Evolutionary conservation across 176 grass and related monocot species (phyloP), one percentile per base, ranked within the genome.

Genomic region (Panicum miliaceum): DNA sequence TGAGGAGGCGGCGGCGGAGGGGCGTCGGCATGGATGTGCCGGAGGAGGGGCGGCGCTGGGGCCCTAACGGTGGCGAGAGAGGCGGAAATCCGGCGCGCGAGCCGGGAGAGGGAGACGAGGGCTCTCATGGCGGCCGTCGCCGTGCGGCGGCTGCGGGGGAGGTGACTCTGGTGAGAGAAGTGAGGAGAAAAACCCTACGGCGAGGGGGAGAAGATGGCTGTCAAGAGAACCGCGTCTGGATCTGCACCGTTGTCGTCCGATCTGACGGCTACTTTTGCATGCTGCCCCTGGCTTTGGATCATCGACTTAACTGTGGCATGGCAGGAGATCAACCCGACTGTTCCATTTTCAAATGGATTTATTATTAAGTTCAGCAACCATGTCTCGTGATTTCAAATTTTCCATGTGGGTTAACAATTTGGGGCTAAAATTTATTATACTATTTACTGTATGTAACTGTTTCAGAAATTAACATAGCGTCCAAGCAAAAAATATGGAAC

Each of bases 71-170:
- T 27, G 63, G 86, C n/a, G 48, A 91, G 56, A 60, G 89, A 38
- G 5, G 58, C 16, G 12, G 80, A 65, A 82, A 94, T 75, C 47
- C 60, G 89, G 36, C 92, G 86, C 50, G 86, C 60, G 60, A 90
- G 68, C 50, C 62, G 87, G 62, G 71, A 94, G 34, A 90, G 84
- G 62, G 90, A 84, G 76, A 90, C 69, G 83, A 92, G 80, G 71
- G 85, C 93, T 90, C 93, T 92, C 93, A 92, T 94, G 86, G 86
- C 67, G 80, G 81, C 40, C 71, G 79, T 26, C 56, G 59, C 46
- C 32, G 57, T 62, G 81, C 42, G 47, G 64, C 66, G 60, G 68
- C 56, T 63, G 79, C 64, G 53, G 78, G 48, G 80, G 48, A 6
- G 64, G 75, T 52, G 73, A 64, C 45, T 3, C 64, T 14, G 51